Evolutionary conservation across 1,139 yeast genomes (phyloP), one percentile per base, ranked within the genome.

Genomic region (Casaregolazyma lundiana): DNA sequence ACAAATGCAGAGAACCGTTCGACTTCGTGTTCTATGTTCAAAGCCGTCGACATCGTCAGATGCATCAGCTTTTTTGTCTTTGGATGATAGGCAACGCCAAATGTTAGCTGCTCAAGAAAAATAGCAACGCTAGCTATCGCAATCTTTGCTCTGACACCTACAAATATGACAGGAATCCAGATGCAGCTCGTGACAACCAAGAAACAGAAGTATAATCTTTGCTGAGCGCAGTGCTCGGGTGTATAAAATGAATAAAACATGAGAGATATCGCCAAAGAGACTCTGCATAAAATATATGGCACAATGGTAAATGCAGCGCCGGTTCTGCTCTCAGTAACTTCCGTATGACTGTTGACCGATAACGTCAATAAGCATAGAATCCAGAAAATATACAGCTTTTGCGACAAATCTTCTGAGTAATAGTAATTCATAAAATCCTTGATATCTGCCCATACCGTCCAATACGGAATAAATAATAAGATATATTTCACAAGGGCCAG

Each of bases 11-110:
- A 71, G 56, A 72, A 73, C 48, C 87, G 63, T 59, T 81, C 87
- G 17, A 78, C 83, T 56, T 79, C 85, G 56, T 81, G 86, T 56
- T 80, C 85, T 49, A 81, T 77, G 56, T 80, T 80, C 49, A 80
- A 62, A 0, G 86, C 86, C 0, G 87, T 79, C 4, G 82, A 74
- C 48, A 70, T 72, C 9, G 69, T 71, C 43, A 76, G 58, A 5
- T 66, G 62, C 54, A 79, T 48, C 19, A 63, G 15, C 41, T 59
- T 67, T 56, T 78, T 80, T 46, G 71, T 63, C 59, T 60, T 57
- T 2, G 84, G 84, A 53, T 76, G 81, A 54, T 68, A 77, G 32
- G 69, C 58, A n/a, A 43, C 22, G 17, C 50, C 32, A 35, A 49
- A 52, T 0, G 64, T 19, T 30, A 50, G 47, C 16, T 54, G 46